Base-by-base conservation (phyloP, 306 rosid genomes). In the Trifolium subterraneum region DNA sequence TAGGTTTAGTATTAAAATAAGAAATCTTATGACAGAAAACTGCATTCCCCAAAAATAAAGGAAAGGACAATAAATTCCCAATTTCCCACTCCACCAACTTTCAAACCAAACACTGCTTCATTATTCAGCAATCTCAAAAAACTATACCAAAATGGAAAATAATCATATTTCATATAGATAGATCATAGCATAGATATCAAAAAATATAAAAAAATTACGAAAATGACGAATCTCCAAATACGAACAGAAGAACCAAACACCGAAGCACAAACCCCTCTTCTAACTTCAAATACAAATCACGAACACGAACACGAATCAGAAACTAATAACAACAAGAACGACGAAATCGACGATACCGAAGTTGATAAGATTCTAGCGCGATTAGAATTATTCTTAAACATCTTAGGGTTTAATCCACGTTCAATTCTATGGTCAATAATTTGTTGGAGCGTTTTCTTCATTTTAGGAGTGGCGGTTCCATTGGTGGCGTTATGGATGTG, bases 401-500 rank as follows among this genome's bases (percentile, higher is more conserved):
- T 83, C n/a, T 78, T 92, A 8, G 96, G 97, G 2, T 89, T 86
- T 59, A 75, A 75, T 27, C 93, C 85, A 54, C 41, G 82, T 16
- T 82, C 90, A 4, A 2, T 20, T 19, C 12, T 68, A 1, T 62
- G 71, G 66, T 56, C 77, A 1, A 71, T 47, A 0, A 60, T 85
- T 18, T 88, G 88, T n/a, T 92, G 97, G 95, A 69, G 60, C 1
- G 80, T 69, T 16, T 89, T 91, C 72, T 12, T 60, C 29, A 19
- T 64, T 25, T 51, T 89, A 0, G 96, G 96, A 0, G 86, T 89
- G 10, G 70, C 54, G 50, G 31, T 84, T 16, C 97, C 96, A 6
- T 59, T 89, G 4, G 41, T 73, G 75, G 89, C 83, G 18, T 82
- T 89, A 7, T 71, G 50, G 54, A 55, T 77, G 48, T 75, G 78